Percentiles rank a stretch among this genome's conserved stretches.
phyloP scores from a whole-genome alignment of 139 green algal species.

The Zygnema circumcarinatum region DNA sequence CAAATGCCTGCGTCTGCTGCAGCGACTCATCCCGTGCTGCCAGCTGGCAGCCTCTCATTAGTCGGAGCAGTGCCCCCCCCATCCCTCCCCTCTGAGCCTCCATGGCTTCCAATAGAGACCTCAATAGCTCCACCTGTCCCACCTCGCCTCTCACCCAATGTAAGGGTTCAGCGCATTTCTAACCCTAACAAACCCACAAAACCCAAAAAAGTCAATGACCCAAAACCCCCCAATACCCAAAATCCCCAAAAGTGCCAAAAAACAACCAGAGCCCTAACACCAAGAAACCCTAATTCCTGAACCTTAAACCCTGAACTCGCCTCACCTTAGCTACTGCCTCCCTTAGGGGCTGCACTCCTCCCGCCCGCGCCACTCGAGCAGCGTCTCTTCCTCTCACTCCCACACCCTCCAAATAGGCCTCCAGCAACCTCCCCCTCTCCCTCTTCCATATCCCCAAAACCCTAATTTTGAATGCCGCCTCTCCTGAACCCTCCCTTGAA shows the following conservation, averaged over 20 bases:
- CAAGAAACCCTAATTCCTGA: too few species aligned
- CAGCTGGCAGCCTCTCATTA: not conserved
- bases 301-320: too few species aligned
- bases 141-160: too few species aligned
- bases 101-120: not conserved
- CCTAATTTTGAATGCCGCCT: not conserved
- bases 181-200: too few species aligned
- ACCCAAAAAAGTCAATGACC: too few species aligned
- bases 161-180: too few species aligned
- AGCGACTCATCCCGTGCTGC: not conserved
- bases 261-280: too few species aligned
- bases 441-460: not conserved
- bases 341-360: not conserved
- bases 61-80: not conserved
- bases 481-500: not conserved
- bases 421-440: not conserved
- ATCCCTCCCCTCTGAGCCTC: not conserved
- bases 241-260: too few species aligned
- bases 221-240: too few species aligned
- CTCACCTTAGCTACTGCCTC: not conserved
- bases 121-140: not conserved
- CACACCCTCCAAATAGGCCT: not conserved
- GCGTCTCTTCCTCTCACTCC: not conserved
- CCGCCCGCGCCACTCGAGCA: not conserved
- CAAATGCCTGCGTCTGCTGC: not conserved